These are phyloP conservation scores for Corylus americana DNA, from an alignment of 306 rosid genomes.

Conservation along the genomic window DNA sequence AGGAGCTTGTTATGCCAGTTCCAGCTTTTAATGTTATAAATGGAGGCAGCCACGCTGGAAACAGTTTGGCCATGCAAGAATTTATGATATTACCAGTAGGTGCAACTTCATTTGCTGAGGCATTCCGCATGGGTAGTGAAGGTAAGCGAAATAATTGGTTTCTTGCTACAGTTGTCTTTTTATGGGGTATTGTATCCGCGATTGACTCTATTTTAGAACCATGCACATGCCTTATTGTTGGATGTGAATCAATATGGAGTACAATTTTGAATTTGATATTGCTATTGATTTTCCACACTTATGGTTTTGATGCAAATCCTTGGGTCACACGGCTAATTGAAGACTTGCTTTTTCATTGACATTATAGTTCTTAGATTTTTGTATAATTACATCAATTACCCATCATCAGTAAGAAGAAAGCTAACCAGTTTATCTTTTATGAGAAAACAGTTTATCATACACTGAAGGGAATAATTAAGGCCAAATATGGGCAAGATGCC, in stretches of 20 bases:
- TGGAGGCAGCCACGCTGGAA: conserved; percentile 98
- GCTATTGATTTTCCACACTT: neutral
- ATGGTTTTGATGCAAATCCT: conserved; percentile 1
- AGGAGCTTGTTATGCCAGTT: conserved; percentile 96
- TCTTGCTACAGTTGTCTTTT: conserved; percentile 7
- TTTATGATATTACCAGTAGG: conserved; percentile 96
- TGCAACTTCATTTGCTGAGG: conserved; percentile 89
- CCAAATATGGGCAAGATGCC: conserved; percentile 98
- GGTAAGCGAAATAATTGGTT: conserved; percentile 47
- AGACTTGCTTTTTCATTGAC: conserved; percentile 20
- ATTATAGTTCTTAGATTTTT: conserved; percentile 2
- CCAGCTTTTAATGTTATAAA: conserved; percentile 98
- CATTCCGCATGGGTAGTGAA: conserved; percentile 95
- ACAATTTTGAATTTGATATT: conserved; percentile 3
- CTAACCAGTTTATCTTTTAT: neutral
- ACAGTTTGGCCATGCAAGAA: conserved; percentile 97
- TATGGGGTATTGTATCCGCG: neutral
- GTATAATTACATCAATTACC: neutral
- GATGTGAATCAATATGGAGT: neutral
- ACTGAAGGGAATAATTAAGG: conserved; percentile 91
- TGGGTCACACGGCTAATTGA: conserved; percentile 19
- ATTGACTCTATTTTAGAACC: conserved; percentile 16
- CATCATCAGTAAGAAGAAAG: neutral
- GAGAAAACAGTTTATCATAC: conserved; percentile 70
- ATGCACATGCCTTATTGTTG: conserved; percentile 5